Evolutionary conservation across 805 yeast species (phyloP).

Genomic region (Metschnikowia cerradonensis): DNA sequence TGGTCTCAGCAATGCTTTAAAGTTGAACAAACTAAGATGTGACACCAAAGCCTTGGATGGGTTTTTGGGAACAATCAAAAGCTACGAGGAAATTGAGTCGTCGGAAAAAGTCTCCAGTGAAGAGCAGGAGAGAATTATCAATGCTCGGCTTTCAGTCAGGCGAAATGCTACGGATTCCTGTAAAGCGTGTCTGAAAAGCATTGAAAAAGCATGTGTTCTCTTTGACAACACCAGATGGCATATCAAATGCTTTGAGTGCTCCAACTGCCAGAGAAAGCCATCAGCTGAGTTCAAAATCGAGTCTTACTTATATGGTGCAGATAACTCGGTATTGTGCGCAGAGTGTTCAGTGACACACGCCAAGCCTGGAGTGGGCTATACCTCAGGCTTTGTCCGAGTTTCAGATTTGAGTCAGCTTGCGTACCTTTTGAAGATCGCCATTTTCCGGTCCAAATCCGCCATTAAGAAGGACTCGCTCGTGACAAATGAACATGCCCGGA

Average conservation of each 20-base stretch:
- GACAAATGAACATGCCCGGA: slow-evolving; percentile 7
- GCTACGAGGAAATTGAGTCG: slow-evolving; percentile 20
- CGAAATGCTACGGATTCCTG: slow-evolving; percentile 74
- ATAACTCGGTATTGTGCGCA: slow-evolving; percentile 48
- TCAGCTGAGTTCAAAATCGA: slow-evolving; percentile 12
- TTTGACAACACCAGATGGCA: slow-evolving; percentile 77
- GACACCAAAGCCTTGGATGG: slow-evolving; percentile 59
- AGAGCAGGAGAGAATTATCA: slow-evolving; percentile 5
- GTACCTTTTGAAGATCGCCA: slow-evolving; percentile 77
- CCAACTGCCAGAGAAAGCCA: slow-evolving; percentile 44
- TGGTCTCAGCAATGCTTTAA: slow-evolving; percentile 76
- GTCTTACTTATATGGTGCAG: slow-evolving; percentile 14
- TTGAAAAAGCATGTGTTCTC: slow-evolving; percentile 77
- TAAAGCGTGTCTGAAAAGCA: slow-evolving; percentile 62
- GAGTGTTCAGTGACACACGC: slow-evolving; percentile 51
- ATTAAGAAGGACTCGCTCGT: slow-evolving; percentile 33
- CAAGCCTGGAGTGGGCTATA: slow-evolving; percentile 26
- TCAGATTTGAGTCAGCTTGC: slow-evolving; percentile 70
- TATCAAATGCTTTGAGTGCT: slow-evolving; percentile 64
- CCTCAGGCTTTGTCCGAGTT: slow-evolving; percentile 54
- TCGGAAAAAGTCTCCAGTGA: slow-evolving; percentile 10
- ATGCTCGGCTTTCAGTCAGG: slow-evolving; percentile 42
- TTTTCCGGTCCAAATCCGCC: slow-evolving; percentile 65
- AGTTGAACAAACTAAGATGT: slow-evolving; percentile 52
- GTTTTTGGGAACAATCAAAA: slow-evolving; percentile 53